Evolutionary conservation across 2,329 filamentous ascomycete species (phyloP), one percentile per base, ranked within the genome.

Genomic region (Alternaria atra): DNA sequence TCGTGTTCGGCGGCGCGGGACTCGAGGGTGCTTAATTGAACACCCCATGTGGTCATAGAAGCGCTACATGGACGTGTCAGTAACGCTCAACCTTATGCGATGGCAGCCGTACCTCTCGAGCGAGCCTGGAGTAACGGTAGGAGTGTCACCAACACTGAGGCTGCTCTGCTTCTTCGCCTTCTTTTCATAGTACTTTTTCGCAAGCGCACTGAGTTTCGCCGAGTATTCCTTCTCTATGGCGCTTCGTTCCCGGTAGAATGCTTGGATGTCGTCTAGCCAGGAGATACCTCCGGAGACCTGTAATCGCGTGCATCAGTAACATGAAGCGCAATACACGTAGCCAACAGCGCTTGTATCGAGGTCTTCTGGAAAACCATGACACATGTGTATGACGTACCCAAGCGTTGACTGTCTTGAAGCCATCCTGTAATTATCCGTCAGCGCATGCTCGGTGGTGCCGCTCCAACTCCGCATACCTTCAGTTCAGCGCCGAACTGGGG

Each of bases 201-300:
- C 95, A 52, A 99, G 84, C 2, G 89, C 89, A 70, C 88, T 91
- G 66, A 99, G 88, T 80, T 94, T 98, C 66, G 90, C 86, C 72
- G 92, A 91, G 79, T 99, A 98, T 79, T 99, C 96, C 82, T 97
- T 97, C 82, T 99, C 95, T 78, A 99, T 97, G 35, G 84, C 89
- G 76, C 93, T 92, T 59, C 96, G 89, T 80, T 99, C 95, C 66
- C 95, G 92, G 84, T 98, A 99, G 84, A 98, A 99, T 75, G 92
- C 90, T 79, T 99, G 93, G 65, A 99, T 92, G 73, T 99, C 95
- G 73, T 97, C 94, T 61, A 99, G 89, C 94, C 94, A 99, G 68
- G 87, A 84, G 78, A 99, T 97, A 66, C 94, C 93, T 78, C 92
- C 90, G 65, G 89, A 85, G 58, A 96, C 92, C 86, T 88, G 54